Conservation (phyloP, 164 flowering plant species). For the Piper betle region DNA sequence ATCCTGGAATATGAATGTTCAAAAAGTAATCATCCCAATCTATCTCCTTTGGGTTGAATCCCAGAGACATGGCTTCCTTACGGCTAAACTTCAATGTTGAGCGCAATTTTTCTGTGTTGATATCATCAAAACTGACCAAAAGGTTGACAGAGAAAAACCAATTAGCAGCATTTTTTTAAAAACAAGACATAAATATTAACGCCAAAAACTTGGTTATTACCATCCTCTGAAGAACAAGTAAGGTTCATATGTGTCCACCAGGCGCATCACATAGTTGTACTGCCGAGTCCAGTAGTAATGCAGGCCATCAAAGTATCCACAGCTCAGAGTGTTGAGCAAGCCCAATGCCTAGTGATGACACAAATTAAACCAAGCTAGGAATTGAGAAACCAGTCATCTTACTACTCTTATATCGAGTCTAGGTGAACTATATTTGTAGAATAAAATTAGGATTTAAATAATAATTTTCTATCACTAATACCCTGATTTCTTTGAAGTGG, state of each 20-base stretch:
- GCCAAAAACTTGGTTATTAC: conserved; percentile 14
- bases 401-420: no score
- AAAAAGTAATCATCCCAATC: conserved; percentile 54
- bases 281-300: conserved; percentile 22
- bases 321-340: conserved; percentile 25
- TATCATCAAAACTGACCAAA: conserved; percentile 37
- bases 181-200: no score
- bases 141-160: no score
- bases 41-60: conserved; percentile 41
- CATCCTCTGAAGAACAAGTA: conserved; percentile 44
- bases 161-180: no score
- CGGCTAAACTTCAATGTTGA: conserved; percentile 7
- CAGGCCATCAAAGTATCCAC: conserved; percentile 15
- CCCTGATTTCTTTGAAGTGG: not conserved
- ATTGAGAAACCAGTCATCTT: no score
- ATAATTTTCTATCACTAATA: no score
- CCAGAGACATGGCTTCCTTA: conserved; percentile 15
- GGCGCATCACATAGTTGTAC: conserved; percentile 24
- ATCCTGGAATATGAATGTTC: conserved; percentile 41
- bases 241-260: conserved; percentile 39
- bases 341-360: conserved; percentile 23
- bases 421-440: no score
- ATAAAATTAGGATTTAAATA: no score
- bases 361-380: not conserved
- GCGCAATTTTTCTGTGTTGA: conserved; percentile 34